These are phyloP conservation scores for Calonectria henricotiae DNA, from an alignment of 2,329 filamentous ascomycete genomes.

Conservation along the genomic window DNA sequence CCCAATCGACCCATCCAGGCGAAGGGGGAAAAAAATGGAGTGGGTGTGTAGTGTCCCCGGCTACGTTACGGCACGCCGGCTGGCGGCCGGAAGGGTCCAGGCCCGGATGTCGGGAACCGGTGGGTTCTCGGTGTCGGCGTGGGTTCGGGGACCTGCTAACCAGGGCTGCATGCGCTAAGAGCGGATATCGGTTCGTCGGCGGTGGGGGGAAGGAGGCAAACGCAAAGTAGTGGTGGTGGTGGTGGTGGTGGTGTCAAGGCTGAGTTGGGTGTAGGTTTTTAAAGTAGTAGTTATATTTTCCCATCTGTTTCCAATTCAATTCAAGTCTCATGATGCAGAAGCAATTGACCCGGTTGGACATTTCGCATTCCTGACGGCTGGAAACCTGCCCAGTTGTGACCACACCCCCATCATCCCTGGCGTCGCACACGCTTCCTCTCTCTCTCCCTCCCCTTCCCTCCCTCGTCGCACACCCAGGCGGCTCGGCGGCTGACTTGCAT, in stretches of 20 bases:
- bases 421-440: not conserved
- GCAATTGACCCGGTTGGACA: not conserved
- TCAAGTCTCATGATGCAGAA: not conserved
- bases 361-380: not conserved
- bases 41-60: not conserved
- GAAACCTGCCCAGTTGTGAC: not conserved
- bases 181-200: slow-evolving; percentile 38
- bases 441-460: not conserved
- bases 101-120: slow-evolving; percentile 36
- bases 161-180: slow-evolving; percentile 8
- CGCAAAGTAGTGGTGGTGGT: not conserved
- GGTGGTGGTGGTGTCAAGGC: not conserved
- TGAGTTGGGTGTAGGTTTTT: not conserved
- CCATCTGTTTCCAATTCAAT: not conserved
- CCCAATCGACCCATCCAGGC: slow-evolving; percentile 3
- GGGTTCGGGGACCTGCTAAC: slow-evolving; percentile 30
- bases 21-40: not conserved
- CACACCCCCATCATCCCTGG: too few species aligned
- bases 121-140: slow-evolving; percentile 20
- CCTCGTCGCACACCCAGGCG: not conserved
- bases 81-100: slow-evolving; percentile 44
- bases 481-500: slow-evolving; percentile 35
- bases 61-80: slow-evolving; percentile 21
- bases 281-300: too few species aligned
- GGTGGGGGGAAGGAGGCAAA: not conserved